Base-by-base conservation (phyloP, 192 early-diverging fungal species). In the Powellomyces hirtus region DNA sequence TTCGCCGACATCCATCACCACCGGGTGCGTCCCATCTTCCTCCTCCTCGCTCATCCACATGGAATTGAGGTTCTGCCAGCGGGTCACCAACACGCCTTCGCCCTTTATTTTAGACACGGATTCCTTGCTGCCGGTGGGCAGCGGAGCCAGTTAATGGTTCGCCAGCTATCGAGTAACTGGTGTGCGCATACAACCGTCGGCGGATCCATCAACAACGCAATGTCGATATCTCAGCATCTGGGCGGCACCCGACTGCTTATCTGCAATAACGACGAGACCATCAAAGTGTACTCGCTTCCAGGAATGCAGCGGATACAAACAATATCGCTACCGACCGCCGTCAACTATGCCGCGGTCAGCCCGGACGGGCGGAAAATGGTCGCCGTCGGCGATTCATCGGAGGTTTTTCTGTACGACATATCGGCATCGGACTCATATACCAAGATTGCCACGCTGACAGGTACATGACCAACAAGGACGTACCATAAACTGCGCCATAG, bases 121-220 rank as follows among this genome's bases (percentile, higher is more conserved):
- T 97, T 87, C 68, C 79, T 95, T 42, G 95, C 93, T 0, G 93
- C 89, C 24, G 95, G 95, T 38, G 95, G 95, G n/a, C 92, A 93
- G 73, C 80, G 90, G 6, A 88, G 87, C 27, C 90, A 98, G 65
- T 75, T 96, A 46, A 92, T 89, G 59, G 86, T 92, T 24, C 77
- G 87, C 46, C 82, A 90, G 56, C 67, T 90, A 6, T 73, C 81
- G 26, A 79, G 68, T 38, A 85, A 84, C 46, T 88, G 86, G 82
- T 86, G 83, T 68, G 80, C 87, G 0, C 75, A 80, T 22, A 80
- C 83, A 1, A 71, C 86, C 59, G 75, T 88, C 2, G 87, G 88
- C 38, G 87, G 88, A 14, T 87, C 86, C 20, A 96, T 96, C 80
- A 96, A 95, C 79, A 98, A 95, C 69, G 89, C 91, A 2, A 81